Percentiles rank a stretch among this genome's conserved stretches.
phyloP scores from a whole-genome alignment of 768 basidiomycete species.

The Sporobolomyces roseus region DNA sequence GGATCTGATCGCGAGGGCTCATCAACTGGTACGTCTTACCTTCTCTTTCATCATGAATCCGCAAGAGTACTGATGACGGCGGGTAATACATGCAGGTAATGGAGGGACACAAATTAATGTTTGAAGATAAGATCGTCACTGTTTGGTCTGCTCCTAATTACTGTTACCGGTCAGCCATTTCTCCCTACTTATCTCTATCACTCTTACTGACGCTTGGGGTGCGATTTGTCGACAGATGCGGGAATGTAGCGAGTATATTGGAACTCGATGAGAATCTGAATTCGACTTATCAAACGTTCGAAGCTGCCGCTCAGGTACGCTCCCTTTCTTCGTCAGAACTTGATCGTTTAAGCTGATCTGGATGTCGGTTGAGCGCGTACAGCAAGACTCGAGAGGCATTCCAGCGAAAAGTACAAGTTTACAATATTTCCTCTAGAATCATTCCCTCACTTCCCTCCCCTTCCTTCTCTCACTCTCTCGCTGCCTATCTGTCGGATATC shows the following conservation, averaged over 20 bases:
- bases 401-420: constrained; percentile 42
- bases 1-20: constrained; percentile 91
- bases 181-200: constrained; percentile 11
- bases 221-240: constrained; percentile 66
- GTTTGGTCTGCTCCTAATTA: constrained; percentile 99
- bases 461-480: background rate
- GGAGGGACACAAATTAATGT: constrained; percentile 77
- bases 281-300: constrained; percentile 94
- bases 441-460: too few relatives aligned
- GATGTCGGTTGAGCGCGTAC: background rate
- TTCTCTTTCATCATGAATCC: constrained; percentile 44
- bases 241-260: constrained; percentile 90
- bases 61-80: too few relatives aligned
- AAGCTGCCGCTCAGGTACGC: constrained; percentile 80
- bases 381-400: constrained; percentile 42
- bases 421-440: constrained; percentile 43
- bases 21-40: constrained; percentile 65
- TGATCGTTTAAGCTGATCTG: too few relatives aligned
- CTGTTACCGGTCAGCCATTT: constrained; percentile 74
- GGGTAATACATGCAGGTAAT: constrained; percentile 42
- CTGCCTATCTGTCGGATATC: background rate
- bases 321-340: constrained; percentile 74
- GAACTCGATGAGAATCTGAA: constrained; percentile 87
- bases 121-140: constrained; percentile 88
- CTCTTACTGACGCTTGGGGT: background rate